Percentiles rank a stretch among this genome's conserved stretches.
Evolutionary conservation across 1,284 basidiomycete genomes (phyloP).

Genomic region (Butyriboletus appendiculatus): DNA sequence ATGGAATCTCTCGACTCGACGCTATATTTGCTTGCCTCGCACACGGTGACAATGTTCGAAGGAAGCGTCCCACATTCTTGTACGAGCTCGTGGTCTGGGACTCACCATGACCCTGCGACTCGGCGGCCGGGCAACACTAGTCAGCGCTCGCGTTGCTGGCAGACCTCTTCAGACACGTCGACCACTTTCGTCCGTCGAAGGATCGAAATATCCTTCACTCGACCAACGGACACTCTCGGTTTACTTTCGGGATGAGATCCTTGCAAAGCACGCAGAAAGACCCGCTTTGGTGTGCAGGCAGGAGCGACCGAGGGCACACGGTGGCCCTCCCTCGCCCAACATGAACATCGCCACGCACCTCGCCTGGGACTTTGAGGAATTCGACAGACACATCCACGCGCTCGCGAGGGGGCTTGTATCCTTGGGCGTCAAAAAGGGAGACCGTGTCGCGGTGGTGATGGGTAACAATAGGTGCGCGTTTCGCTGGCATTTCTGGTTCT

Average conservation of each 20-base stretch:
- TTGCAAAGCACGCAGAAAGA: slow-evolving; percentile 48
- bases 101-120: slow-evolving; percentile 11
- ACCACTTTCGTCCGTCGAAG: slow-evolving; percentile 52
- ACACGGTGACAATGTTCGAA: background rate
- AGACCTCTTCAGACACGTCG: slow-evolving; percentile 4
- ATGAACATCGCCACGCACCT: slow-evolving; percentile 52
- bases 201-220: slow-evolving; percentile 62
- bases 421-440: slow-evolving; percentile 75
- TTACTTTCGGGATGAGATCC: slow-evolving; percentile 61
- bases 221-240: slow-evolving; percentile 59
- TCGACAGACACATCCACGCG: slow-evolving; percentile 65
- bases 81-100: background rate
- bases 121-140: background rate
- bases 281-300: slow-evolving; percentile 68
- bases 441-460: slow-evolving; percentile 82
- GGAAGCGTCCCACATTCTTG: too few relatives aligned
- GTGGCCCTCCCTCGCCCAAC: slow-evolving; percentile 55
- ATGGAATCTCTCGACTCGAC: too few relatives aligned
- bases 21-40: background rate
- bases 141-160: background rate
- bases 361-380: slow-evolving; percentile 75
- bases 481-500: background rate
- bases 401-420: slow-evolving; percentile 69
- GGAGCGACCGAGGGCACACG: slow-evolving; percentile 60
- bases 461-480: slow-evolving; percentile 72